phyloP scores from a whole-genome alignment of 208 protist genomes.

The Novymonas esmeraldas region DNA sequence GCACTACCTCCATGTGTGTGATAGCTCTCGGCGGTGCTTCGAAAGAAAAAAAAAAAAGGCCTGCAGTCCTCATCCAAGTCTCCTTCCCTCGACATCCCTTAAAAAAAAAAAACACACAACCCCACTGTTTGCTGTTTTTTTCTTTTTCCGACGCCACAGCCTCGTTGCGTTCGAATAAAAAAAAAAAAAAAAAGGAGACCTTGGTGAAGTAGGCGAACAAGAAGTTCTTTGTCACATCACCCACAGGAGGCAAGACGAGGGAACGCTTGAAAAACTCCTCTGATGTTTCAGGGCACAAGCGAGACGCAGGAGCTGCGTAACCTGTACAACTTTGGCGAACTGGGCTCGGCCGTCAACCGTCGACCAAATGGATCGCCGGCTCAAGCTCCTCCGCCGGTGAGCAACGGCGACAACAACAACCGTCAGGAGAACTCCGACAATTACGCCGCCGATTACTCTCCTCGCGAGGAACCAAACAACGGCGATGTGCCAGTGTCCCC shows the following conservation, averaged over 20 bases:
- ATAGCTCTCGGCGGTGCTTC: too few species aligned
- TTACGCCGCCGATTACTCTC: constrained; percentile 21
- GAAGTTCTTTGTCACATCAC: too few species aligned
- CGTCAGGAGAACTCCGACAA: constrained; percentile 5
- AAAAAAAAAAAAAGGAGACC: too few species aligned
- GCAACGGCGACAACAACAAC: constrained; percentile 4
- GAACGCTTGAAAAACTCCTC: too few species aligned
- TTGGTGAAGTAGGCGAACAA: too few species aligned
- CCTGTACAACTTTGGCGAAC: constrained; percentile 58
- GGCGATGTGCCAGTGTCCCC: constrained; percentile 10
- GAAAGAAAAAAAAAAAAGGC: too few species aligned
- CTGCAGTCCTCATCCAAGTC: too few species aligned
- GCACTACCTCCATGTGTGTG: too few species aligned
- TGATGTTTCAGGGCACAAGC: constrained; percentile 24
- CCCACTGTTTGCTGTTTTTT: neutral
- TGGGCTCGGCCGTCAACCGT: constrained; percentile 16
- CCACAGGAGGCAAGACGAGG: too few species aligned
- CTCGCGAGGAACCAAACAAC: constrained; percentile 18
- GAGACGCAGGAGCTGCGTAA: constrained; percentile 33
- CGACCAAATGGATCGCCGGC: neutral
- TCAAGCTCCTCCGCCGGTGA: neutral
- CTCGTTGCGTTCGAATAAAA: too few species aligned
- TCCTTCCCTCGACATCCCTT: neutral
- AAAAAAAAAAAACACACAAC: neutral
- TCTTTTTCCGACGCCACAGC: neutral